Evolutionary conservation across 768 basidiomycete genomes (phyloP), one percentile per base, ranked within the genome.

Genomic region (Gautieria morchelliformis): DNA sequence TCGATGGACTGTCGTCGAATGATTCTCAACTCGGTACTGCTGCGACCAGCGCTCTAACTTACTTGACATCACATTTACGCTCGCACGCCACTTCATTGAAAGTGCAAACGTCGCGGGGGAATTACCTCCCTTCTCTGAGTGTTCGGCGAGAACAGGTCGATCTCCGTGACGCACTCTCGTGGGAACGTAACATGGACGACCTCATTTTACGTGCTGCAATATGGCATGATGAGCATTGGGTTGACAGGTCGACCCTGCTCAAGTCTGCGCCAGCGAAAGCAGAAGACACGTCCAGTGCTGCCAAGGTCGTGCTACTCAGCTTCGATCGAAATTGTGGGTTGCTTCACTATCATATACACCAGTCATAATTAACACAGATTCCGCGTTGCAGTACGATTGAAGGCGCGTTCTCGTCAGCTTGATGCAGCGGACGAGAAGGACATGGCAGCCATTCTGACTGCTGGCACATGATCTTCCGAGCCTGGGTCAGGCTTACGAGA

Each of bases 211-310:
- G 89, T 65, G 88, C 93, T 37, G 93, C 91, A 17, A 78, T 89
- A 51, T 97, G 93, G 89, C 95, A 97, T 66, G 80, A 87, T 54
- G 87, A 92, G 35, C 92, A 97, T 66, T 97, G 93, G 84, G 74
- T 85, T 35, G 90, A 95, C 72, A 83, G 93, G 17, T 85, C 90
- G 0, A 75, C 74, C 4, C 72, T 95, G 67, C 77, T 97, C 52
- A 79, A 79, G 59, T 68, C 70, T 17, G 62, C 65, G 19, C 63
- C 66, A 8, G 68, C 66, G 24, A 61, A 66, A 15, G 60, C 69
- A n/a, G 69, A 66, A 48, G 62, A 56, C 49, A 76, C 79, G 22
- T 71, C 70, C 19, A 66, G 71, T 27, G 79, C 82, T 20, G 80
- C 84, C 51, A 93, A 93, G 70, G 94, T 96, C 57, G 84, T 95